Percentiles rank a stretch among this genome's conserved stretches.
Conservation (phyloP, 2,329 filamentous ascomycete genomes). For the Colletotrichum falcatum region DNA sequence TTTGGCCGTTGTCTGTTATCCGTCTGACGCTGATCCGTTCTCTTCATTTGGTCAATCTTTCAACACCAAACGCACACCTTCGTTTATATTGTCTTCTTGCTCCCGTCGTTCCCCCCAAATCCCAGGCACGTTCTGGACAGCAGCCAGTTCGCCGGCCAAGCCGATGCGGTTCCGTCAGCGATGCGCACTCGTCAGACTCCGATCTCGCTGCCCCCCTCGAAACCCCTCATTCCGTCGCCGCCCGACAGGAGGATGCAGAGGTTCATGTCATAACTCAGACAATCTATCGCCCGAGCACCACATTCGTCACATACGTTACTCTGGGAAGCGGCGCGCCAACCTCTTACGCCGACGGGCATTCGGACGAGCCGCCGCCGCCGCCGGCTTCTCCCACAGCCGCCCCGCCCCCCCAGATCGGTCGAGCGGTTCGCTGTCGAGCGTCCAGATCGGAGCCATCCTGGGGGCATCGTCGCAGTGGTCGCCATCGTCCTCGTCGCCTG, state of each 20-base stretch:
- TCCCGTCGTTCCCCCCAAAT: too few relatives aligned
- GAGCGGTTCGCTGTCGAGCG: slow-evolving; percentile 47
- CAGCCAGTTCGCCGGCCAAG: neutral
- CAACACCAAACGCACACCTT: too few relatives aligned
- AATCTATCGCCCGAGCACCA: slow-evolving; percentile 50
- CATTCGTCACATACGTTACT: slow-evolving; percentile 53
- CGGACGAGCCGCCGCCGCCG: slow-evolving; percentile 37
- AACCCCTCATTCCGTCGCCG: slow-evolving; percentile 16
- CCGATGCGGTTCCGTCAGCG: slow-evolving; percentile 31
- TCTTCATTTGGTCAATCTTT: neutral
- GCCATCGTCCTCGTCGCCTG: slow-evolving; percentile 50
- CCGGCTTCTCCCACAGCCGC: slow-evolving; percentile 14
- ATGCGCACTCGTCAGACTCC: slow-evolving; percentile 31
- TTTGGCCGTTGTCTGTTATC: neutral
- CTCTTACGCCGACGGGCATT: slow-evolving; percentile 34
- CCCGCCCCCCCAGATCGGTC: slow-evolving; percentile 37
- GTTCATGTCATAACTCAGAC: slow-evolving; percentile 51
- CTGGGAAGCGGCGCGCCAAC: slow-evolving; percentile 41
- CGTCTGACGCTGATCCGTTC: neutral
- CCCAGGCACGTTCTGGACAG: too few relatives aligned
- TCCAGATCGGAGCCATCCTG: slow-evolving; percentile 56
- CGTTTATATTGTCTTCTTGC: neutral
- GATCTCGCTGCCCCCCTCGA: slow-evolving; percentile 20
- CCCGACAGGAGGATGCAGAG: slow-evolving; percentile 27
- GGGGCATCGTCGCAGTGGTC: slow-evolving; percentile 55